phyloP scores from a whole-genome alignment of 2,329 filamentous ascomycete species.

The Fusarium succisae region DNA sequence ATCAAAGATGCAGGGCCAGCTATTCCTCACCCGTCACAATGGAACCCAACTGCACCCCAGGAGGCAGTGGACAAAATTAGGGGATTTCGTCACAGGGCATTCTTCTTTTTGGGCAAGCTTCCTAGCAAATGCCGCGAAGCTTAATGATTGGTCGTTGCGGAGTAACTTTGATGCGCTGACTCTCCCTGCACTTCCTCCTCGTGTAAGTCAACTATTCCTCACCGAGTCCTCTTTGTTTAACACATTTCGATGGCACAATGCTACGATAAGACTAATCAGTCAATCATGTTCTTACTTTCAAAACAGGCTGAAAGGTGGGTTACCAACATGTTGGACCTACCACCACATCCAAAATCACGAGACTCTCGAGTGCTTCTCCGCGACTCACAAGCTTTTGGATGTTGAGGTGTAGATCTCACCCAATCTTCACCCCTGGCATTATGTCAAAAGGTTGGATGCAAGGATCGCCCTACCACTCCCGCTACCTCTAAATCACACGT shows the following conservation, averaged over 20 bases:
- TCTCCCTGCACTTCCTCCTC: background rate
- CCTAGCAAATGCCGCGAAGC: background rate
- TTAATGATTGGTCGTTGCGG: conserved; percentile 16
- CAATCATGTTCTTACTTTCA: conserved; percentile 7
- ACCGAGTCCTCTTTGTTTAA: conserved; percentile 33
- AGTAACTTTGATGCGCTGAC: conserved; percentile 29
- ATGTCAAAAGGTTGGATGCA: conserved; percentile 26
- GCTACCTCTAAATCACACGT: conserved; percentile 28
- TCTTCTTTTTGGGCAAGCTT: background rate
- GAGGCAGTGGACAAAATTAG: background rate
- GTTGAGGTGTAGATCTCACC: conserved; percentile 6
- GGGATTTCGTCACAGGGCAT: background rate
- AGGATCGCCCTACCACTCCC: conserved; percentile 24
- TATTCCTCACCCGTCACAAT: conserved; percentile 5
- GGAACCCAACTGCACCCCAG: background rate
- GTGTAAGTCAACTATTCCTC: conserved; percentile 33
- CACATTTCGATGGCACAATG: conserved; percentile 14
- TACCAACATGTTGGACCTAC: conserved; percentile 1
- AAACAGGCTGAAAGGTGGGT: conserved; percentile 13
- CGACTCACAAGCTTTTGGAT: conserved; percentile 5
- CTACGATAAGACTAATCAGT: conserved; percentile 20
- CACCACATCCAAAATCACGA: conserved; percentile 21
- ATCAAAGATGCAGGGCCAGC: conserved; percentile 30
- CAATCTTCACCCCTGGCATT: conserved; percentile 27
- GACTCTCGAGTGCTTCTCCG: conserved; percentile 11